These are phyloP conservation scores for Chaetomium fimeti DNA, from an alignment of 495 filamentous ascomycete genomes.

Conservation along the genomic window DNA sequence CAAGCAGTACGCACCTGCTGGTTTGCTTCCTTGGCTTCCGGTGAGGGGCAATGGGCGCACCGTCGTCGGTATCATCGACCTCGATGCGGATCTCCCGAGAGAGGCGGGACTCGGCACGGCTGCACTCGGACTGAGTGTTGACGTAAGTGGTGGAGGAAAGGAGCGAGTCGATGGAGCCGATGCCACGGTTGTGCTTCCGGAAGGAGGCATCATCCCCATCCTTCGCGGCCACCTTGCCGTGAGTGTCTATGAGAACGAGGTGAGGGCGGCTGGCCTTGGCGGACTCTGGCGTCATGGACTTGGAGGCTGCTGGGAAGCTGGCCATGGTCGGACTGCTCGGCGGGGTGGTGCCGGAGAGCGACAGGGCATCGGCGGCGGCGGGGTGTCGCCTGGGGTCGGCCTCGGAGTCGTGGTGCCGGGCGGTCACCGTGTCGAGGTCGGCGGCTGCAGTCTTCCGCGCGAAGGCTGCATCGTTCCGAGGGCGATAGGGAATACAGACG, in stretches of 20 bases:
- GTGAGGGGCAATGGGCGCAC: slow-evolving; percentile 1
- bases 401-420: slow-evolving; percentile 14
- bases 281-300: slow-evolving; percentile 21
- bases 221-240: slow-evolving; percentile 15
- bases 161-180: slow-evolving; percentile 38
- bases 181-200: slow-evolving; percentile 31
- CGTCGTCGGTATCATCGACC: slow-evolving; percentile 22
- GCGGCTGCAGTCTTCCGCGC: slow-evolving; percentile 28
- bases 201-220: slow-evolving; percentile 20
- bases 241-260: slow-evolving; percentile 16
- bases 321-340: slow-evolving; percentile 32
- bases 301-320: slow-evolving; percentile 17
- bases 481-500: slow-evolving; percentile 30
- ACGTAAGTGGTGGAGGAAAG: slow-evolving; percentile 37
- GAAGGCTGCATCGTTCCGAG: slow-evolving; percentile 26
- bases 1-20: slow-evolving; percentile 13
- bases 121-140: slow-evolving; percentile 37
- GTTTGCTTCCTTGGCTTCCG: slow-evolving; percentile 5
- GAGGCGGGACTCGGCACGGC: slow-evolving; percentile 33
- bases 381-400: slow-evolving; percentile 6
- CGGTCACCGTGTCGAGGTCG: slow-evolving; percentile 12
- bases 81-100: slow-evolving; percentile 29
- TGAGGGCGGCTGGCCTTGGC: slow-evolving; percentile 23
- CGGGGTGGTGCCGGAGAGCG: slow-evolving; percentile 33
- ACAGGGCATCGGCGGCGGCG: slow-evolving; percentile 27